phyloP scores from a whole-genome alignment of 2,329 filamentous ascomycete genomes.

The Colletotrichum eremochloae region DNA sequence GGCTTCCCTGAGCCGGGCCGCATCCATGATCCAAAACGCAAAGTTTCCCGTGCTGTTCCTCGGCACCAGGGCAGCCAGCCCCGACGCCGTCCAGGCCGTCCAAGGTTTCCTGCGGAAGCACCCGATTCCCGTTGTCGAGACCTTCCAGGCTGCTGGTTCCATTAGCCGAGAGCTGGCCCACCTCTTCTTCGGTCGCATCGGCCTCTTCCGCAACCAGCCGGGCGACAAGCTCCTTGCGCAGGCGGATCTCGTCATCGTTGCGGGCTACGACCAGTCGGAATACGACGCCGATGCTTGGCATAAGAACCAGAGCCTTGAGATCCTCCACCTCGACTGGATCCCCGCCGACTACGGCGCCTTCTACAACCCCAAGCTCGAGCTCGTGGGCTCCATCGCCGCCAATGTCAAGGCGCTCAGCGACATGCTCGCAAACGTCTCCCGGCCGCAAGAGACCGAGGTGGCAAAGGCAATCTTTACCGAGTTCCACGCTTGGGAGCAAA shows the following conservation, averaged over 20 bases:
- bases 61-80: slow-evolving; percentile 57
- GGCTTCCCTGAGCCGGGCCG: slow-evolving; percentile 50
- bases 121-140: slow-evolving; percentile 62
- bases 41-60: slow-evolving; percentile 60
- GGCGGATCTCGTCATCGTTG: slow-evolving; percentile 48
- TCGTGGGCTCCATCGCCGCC: slow-evolving; percentile 57
- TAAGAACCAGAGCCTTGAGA: slow-evolving; percentile 46
- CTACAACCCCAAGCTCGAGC: slow-evolving; percentile 57
- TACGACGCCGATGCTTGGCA: slow-evolving; percentile 63
- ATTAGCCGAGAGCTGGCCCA: slow-evolving; percentile 58
- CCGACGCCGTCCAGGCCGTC: slow-evolving; percentile 56
- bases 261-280: slow-evolving; percentile 63
- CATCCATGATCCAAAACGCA: slow-evolving; percentile 50
- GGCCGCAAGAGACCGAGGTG: slow-evolving; percentile 52
- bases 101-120: slow-evolving; percentile 56
- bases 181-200: slow-evolving; percentile 61
- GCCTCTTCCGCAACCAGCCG: slow-evolving; percentile 63
- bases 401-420: slow-evolving; percentile 55
- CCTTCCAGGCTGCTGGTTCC: slow-evolving; percentile 63
- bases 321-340: slow-evolving; percentile 59
- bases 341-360: slow-evolving; percentile 55
- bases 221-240: slow-evolving; percentile 59
- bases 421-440: slow-evolving; percentile 49
- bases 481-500: slow-evolving; percentile 52
- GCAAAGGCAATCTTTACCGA: slow-evolving; percentile 52